phyloP scores from a whole-genome alignment of 176 grass and related monocot genomes.

The Alopecurus myosuroides region DNA sequence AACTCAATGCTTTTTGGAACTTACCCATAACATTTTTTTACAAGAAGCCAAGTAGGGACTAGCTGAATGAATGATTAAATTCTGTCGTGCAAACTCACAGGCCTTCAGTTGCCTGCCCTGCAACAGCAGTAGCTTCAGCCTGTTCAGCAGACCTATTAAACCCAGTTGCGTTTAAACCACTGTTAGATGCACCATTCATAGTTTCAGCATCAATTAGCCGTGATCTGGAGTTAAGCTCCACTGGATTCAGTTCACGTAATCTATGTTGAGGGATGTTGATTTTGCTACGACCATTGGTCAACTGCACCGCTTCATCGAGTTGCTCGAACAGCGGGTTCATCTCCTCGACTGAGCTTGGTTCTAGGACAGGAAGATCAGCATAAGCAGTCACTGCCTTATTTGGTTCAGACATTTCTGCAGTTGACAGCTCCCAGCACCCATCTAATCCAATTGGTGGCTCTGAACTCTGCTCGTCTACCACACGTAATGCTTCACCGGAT shows the following conservation, averaged over 20 bases:
- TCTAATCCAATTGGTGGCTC: background rate
- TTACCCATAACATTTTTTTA: background rate
- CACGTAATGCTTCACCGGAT: background rate
- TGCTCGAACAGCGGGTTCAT: constrained; percentile 15
- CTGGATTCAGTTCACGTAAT: background rate
- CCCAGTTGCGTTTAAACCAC: background rate
- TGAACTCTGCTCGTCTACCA: background rate
- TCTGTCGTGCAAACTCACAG: background rate
- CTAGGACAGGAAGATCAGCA: background rate
- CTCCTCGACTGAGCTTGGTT: constrained; percentile 20
- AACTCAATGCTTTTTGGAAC: background rate
- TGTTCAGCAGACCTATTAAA: background rate
- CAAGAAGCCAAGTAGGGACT: background rate
- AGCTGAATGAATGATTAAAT: background rate
- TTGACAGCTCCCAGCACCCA: background rate
- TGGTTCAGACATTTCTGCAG: background rate
- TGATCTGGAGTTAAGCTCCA: background rate
- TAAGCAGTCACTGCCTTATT: background rate
- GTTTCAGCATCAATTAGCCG: background rate
- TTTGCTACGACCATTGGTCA: background rate
- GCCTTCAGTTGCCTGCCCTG: background rate
- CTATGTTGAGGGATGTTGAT: background rate
- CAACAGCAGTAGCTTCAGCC: background rate
- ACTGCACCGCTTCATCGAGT: background rate
- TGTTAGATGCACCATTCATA: background rate